Evolutionary conservation across 2,329 filamentous ascomycete species (phyloP).

Genomic region (Lasiodiplodia hormozganensis): DNA sequence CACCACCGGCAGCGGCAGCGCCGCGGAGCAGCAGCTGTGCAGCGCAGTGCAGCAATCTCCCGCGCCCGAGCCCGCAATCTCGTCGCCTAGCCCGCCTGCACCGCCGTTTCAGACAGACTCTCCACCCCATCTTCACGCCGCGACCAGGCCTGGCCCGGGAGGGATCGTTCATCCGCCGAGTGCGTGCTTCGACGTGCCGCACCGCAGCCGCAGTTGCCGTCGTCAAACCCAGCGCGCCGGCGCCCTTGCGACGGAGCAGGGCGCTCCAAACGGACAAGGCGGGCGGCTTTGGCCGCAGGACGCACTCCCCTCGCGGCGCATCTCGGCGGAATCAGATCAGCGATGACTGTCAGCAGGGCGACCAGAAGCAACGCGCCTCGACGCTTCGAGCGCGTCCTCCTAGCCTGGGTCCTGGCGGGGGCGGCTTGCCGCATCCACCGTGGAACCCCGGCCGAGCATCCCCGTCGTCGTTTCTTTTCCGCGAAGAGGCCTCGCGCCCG

Average conservation of each 20-base stretch:
- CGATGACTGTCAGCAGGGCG: conserved; percentile 22
- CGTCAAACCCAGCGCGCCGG: conserved; percentile 12
- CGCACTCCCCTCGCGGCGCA: conserved; percentile 16
- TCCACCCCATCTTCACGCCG: conserved; percentile 8
- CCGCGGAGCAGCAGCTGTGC: neutral
- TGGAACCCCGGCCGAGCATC: conserved; percentile 18
- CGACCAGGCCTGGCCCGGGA: conserved; percentile 12
- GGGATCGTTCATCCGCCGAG: conserved; percentile 18
- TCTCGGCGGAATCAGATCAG: conserved; percentile 24
- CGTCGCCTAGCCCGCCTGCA: conserved; percentile 1
- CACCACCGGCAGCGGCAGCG: neutral
- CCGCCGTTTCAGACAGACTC: conserved; percentile 17
- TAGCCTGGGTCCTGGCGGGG: conserved; percentile 7
- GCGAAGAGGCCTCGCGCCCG: neutral
- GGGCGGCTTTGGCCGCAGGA: conserved; percentile 1
- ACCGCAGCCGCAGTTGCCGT: conserved; percentile 21
- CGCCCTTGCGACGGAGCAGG: conserved; percentile 9
- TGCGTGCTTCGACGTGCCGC: conserved; percentile 23
- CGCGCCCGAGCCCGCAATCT: neutral
- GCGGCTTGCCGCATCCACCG: conserved; percentile 18
- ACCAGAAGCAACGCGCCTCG: conserved; percentile 11
- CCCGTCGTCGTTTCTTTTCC: conserved; percentile 17
- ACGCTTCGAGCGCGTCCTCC: conserved; percentile 3
- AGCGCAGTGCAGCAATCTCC: neutral
- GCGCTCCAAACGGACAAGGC: conserved; percentile 10